A percentile compares a stretch with the other conserved stretches of the same genome.
phyloP scores from a whole-genome alignment of 2,329 filamentous ascomycete species.

The Peltaster fructicola region DNA sequence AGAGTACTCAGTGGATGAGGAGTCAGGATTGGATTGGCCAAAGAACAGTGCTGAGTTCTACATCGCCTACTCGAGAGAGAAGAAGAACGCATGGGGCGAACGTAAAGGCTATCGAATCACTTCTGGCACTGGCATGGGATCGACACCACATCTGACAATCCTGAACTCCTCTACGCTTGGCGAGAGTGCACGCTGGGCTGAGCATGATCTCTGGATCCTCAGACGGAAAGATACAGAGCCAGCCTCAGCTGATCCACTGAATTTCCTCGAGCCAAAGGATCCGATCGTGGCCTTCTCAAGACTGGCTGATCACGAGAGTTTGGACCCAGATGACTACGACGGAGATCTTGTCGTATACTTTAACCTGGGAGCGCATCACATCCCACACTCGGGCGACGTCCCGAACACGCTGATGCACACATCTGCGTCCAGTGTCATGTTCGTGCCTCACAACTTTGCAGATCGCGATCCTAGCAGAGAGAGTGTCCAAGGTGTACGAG shows the following conservation, averaged over 20 bases:
- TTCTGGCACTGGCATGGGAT: conserved; percentile 18
- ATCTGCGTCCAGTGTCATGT: background rate
- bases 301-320: conserved; percentile 32
- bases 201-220: conserved; percentile 34
- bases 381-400: conserved; percentile 17
- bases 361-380: conserved; percentile 36
- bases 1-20: conserved; percentile 10
- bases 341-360: conserved; percentile 29
- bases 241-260: conserved; percentile 26
- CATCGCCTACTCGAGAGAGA: conserved; percentile 17
- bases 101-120: conserved; percentile 27
- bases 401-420: conserved; percentile 7
- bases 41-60: conserved; percentile 24
- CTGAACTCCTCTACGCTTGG: conserved; percentile 29
- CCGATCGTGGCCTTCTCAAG: conserved; percentile 34
- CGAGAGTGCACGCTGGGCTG: conserved; percentile 32
- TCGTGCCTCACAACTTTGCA: conserved; percentile 1
- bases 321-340: conserved; percentile 18
- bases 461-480: conserved; percentile 1
- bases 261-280: conserved; percentile 27
- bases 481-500: conserved; percentile 11
- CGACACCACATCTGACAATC: conserved; percentile 29
- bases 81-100: conserved; percentile 25
- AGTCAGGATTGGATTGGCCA: conserved; percentile 19
- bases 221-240: conserved; percentile 37